Percentiles rank a stretch among this genome's conserved stretches.
Conservation (phyloP, 345 rosid species). For the Arabidopsis suecica region DNA sequence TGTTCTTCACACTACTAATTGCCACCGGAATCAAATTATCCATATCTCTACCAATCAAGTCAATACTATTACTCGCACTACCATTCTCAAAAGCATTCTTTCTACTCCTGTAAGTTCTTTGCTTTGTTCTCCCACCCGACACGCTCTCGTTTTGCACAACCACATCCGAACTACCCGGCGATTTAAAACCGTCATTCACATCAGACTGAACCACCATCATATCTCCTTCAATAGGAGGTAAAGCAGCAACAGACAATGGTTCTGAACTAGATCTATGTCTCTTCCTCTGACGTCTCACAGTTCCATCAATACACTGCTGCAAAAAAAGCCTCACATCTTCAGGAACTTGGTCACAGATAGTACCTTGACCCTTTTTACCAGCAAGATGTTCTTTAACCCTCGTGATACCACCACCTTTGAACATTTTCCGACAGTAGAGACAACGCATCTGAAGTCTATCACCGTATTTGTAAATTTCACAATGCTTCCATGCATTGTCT, state of each 20-base stretch:
- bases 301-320: slow-evolving; percentile 74
- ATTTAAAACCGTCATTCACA: slow-evolving; percentile 39
- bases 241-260: slow-evolving; percentile 51
- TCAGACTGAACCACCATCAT: slow-evolving; percentile 48
- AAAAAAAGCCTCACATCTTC: slow-evolving; percentile 60
- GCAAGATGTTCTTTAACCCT: slow-evolving; percentile 96
- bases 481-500: slow-evolving; percentile 94
- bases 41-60: slow-evolving; percentile 36
- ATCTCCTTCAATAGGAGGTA: slow-evolving; percentile 47
- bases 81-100: slow-evolving; percentile 56
- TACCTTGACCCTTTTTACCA: slow-evolving; percentile 81
- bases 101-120: slow-evolving; percentile 45
- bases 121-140: slow-evolving; percentile 33
- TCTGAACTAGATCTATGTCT: slow-evolving; percentile 59
- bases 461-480: slow-evolving; percentile 74
- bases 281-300: slow-evolving; percentile 69
- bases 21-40: slow-evolving; percentile 42
- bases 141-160: slow-evolving; percentile 34
- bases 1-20: slow-evolving; percentile 45
- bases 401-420: slow-evolving; percentile 94
- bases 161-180: slow-evolving; percentile 22
- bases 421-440: slow-evolving; percentile 71
- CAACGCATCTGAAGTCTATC: slow-evolving; percentile 80
- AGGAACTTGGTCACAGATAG: slow-evolving; percentile 74
- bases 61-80: slow-evolving; percentile 34